phyloP scores from a whole-genome alignment of 2,329 filamentous ascomycete species.

The Fusarium chlamydosporum region DNA sequence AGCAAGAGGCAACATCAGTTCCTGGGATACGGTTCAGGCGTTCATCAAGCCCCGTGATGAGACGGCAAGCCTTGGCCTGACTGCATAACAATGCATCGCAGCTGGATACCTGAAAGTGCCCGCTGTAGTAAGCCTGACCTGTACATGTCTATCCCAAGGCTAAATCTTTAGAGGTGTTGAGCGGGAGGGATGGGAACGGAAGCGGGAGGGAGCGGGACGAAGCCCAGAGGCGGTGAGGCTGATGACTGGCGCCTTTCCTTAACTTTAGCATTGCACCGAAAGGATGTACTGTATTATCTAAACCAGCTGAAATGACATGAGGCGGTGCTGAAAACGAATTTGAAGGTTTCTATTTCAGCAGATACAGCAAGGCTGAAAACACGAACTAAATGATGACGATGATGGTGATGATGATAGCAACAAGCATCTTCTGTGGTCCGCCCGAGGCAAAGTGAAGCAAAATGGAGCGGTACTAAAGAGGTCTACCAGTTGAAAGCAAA shows the following conservation, averaged over 20 bases:
- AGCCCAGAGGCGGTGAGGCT: conserved; percentile 50
- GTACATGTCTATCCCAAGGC: not conserved
- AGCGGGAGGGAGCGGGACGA: conserved; percentile 50
- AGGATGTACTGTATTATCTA: conserved; percentile 8
- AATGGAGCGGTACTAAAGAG: conserved; percentile 13
- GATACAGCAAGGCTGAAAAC: conserved; percentile 23
- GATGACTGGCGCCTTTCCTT: conserved; percentile 38
- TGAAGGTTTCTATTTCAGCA: conserved; percentile 29
- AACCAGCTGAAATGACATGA: conserved; percentile 34
- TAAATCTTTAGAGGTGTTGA: conserved; percentile 35
- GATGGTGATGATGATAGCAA: not conserved
- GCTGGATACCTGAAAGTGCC: conserved; percentile 10
- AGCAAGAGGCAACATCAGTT: conserved; percentile 31
- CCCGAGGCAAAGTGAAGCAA: conserved; percentile 17
- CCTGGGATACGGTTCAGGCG: conserved; percentile 25
- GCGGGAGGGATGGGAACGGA: conserved; percentile 49
- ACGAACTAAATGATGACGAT: conserved; percentile 6
- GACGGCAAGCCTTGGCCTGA: conserved; percentile 24
- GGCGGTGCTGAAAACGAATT: conserved; percentile 38
- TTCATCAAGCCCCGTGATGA: conserved; percentile 33
- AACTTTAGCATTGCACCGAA: conserved; percentile 27
- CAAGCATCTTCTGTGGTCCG: conserved; percentile 1
- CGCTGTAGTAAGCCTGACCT: conserved; percentile 29
- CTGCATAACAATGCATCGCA: conserved; percentile 17
- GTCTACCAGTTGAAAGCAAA: conserved; percentile 16